Percentiles rank a stretch among this genome's conserved stretches.
Evolutionary conservation across 2,329 filamentous ascomycete species (phyloP).

Genomic region (Seiridium unicorne): DNA sequence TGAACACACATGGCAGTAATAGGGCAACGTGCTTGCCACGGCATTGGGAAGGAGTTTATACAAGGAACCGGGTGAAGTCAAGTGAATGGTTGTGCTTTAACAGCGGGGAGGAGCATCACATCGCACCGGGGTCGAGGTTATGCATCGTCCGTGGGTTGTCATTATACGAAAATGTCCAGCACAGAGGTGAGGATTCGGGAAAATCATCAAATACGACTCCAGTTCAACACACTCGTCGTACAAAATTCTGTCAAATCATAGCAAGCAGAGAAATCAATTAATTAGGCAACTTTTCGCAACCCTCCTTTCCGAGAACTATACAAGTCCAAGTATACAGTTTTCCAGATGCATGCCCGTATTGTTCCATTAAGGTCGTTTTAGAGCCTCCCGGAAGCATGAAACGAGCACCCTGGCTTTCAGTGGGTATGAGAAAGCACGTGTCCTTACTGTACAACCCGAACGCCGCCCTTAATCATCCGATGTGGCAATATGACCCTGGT

Average conservation of each 20-base stretch:
- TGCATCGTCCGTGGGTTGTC: too few relatives aligned
- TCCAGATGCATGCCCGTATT: neutral
- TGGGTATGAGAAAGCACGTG: conserved; percentile 4
- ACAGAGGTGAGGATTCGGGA: too few relatives aligned
- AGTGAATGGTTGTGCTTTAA: too few relatives aligned
- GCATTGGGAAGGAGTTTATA: neutral
- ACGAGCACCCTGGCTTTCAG: neutral
- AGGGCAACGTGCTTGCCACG: too few relatives aligned
- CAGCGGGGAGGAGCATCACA: too few relatives aligned
- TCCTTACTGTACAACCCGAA: conserved; percentile 6
- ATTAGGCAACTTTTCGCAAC: neutral
- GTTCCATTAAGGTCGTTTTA: neutral
- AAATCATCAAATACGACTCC: too few relatives aligned
- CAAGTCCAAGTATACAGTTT: neutral
- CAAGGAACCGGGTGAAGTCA: too few relatives aligned
- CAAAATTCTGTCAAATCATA: neutral
- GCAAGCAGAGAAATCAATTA: neutral
- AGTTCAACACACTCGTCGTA: too few relatives aligned
- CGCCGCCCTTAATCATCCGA: neutral
- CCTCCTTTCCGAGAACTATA: neutral
- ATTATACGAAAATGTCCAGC: too few relatives aligned
- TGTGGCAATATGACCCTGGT: neutral
- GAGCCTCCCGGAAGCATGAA: neutral
- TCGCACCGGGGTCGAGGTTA: too few relatives aligned
- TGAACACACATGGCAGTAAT: too few relatives aligned